A percentile compares a stretch with the other conserved stretches of the same genome.
phyloP scores from a whole-genome alignment of 139 green algal genomes.

The Parachlorella kessleri region DNA sequence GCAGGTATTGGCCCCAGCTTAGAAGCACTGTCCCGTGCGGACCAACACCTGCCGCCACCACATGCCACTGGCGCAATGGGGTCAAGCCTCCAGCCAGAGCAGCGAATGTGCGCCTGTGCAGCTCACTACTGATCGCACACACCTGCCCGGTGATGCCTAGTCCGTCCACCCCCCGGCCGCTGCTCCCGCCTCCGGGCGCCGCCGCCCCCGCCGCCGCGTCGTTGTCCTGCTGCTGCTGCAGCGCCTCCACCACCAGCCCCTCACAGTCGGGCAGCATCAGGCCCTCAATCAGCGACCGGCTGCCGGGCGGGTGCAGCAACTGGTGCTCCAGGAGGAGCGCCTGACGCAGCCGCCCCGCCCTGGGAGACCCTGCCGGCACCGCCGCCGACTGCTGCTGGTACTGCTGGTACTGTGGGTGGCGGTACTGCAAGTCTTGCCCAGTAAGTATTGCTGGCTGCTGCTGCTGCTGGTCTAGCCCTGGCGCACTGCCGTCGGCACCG shows the following conservation, averaged over 20 bases:
- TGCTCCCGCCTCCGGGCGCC: neutral
- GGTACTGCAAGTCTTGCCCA: too few species aligned
- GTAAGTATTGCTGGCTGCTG: neutral
- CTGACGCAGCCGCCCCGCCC: neutral
- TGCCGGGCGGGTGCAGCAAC: neutral
- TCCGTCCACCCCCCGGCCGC: too few species aligned
- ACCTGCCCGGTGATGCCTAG: slow-evolving; percentile 7
- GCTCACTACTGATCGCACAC: neutral
- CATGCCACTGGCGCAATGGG: too few species aligned
- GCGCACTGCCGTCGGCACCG: neutral
- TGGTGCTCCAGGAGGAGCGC: neutral
- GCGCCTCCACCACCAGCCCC: slow-evolving; percentile 46
- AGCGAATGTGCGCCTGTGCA: neutral
- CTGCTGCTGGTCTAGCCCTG: slow-evolving; percentile 1
- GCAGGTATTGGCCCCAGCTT: too few species aligned
- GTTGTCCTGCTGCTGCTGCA: slow-evolving; percentile 21
- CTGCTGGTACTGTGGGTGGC: too few species aligned
- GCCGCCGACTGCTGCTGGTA: too few species aligned
- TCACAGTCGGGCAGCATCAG: slow-evolving; percentile 63
- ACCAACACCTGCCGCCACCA: too few species aligned
- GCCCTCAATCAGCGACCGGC: slow-evolving; percentile 55
- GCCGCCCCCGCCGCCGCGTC: too few species aligned
- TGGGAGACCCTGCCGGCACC: too few species aligned
- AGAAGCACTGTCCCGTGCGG: too few species aligned
- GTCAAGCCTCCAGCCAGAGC: too few species aligned